Conservation (phyloP, 2,329 filamentous ascomycete genomes). For the Blastomyces silverae region DNA sequence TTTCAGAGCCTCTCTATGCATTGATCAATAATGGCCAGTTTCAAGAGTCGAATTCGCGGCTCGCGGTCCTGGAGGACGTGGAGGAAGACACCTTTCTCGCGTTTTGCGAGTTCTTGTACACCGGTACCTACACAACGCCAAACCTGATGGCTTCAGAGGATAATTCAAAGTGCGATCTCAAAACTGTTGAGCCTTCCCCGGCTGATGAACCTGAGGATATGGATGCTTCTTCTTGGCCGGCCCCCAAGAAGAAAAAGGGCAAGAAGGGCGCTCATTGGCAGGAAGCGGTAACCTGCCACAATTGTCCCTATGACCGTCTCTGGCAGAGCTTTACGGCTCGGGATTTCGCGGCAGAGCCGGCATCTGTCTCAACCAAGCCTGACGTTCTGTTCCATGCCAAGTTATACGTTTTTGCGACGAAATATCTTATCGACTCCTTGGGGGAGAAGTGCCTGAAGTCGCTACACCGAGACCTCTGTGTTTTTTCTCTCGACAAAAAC, state of each 20-base stretch:
- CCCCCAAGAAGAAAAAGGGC: not conserved
- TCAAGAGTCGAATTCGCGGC: conserved; percentile 14
- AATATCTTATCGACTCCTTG: conserved; percentile 16
- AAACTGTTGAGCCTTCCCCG: no score
- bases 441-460: conserved; percentile 7
- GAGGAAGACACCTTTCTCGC: conserved; percentile 32
- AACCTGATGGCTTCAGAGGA: not conserved
- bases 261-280: not conserved
- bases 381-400: conserved; percentile 16
- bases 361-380: conserved; percentile 11
- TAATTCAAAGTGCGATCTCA: no score
- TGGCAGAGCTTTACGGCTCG: not conserved
- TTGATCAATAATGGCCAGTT: conserved; percentile 17
- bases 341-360: not conserved
- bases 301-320: conserved; percentile 6
- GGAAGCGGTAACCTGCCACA: no score
- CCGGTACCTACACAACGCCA: conserved; percentile 29
- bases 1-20: conserved; percentile 15
- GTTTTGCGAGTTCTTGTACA: conserved; percentile 35
- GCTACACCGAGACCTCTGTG: conserved; percentile 14
- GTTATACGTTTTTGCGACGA: conserved; percentile 19
- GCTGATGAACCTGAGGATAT: no score
- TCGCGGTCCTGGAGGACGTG: conserved; percentile 28
- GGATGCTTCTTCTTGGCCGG: no score
- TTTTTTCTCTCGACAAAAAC: conserved; percentile 10